phyloP scores from a whole-genome alignment of 2,329 filamentous ascomycete genomes.

The Alternaria arborescens region DNA sequence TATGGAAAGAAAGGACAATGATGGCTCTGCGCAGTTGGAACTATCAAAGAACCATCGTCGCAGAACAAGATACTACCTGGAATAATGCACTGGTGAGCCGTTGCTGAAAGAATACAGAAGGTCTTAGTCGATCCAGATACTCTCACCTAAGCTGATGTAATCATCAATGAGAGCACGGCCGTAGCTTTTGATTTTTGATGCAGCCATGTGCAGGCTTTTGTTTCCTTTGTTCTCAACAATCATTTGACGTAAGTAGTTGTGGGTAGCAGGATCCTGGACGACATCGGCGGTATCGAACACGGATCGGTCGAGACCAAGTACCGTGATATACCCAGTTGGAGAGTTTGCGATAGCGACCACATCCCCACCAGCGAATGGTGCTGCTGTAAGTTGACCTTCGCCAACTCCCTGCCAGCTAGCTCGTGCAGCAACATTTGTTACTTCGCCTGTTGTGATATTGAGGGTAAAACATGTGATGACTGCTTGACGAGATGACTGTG shows the following conservation, averaged over 20 bases:
- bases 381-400: conserved; percentile 22
- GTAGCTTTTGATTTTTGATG: conserved; percentile 15
- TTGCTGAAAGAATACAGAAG: not conserved
- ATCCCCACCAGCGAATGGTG: conserved; percentile 25
- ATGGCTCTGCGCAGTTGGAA: too few species aligned
- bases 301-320: conserved; percentile 26
- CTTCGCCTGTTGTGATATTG: conserved; percentile 28
- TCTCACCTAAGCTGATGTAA: conserved; percentile 6
- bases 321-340: conserved; percentile 26
- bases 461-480: conserved; percentile 29
- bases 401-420: conserved; percentile 26
- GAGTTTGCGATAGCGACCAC: conserved; percentile 30
- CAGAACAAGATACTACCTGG: too few species aligned
- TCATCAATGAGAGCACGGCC: conserved; percentile 13
- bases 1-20: too few species aligned
- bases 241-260: conserved; percentile 9
- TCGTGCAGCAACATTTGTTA: conserved; percentile 25
- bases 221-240: not conserved
- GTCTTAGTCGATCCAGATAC: conserved; percentile 19
- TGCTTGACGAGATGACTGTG: conserved; percentile 23
- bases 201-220: not conserved
- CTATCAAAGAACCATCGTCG: too few species aligned
- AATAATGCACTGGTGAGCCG: not conserved
- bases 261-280: not conserved
- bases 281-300: not conserved